phyloP scores from a whole-genome alignment of 106 monocot genomes.

The Allium sativum region DNA sequence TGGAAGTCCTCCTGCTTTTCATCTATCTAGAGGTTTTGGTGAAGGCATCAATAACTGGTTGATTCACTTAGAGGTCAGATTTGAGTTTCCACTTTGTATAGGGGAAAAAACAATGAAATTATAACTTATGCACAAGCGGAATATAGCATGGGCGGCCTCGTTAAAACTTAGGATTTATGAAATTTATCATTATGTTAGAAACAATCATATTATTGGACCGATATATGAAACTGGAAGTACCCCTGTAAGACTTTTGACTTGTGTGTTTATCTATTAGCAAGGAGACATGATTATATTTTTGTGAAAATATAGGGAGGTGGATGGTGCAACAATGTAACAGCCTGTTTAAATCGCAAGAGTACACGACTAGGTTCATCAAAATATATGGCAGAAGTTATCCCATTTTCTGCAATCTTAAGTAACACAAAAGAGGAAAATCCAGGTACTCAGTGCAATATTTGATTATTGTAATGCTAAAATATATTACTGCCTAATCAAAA shows the following conservation, averaged over 20 bases:
- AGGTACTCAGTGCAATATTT: conserved; percentile 23
- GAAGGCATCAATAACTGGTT: conserved; percentile 51
- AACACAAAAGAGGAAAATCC: conserved; percentile 44
- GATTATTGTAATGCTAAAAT: no score
- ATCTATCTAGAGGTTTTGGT: conserved; percentile 50
- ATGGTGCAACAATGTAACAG: conserved; percentile 69
- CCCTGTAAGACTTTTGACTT: no score
- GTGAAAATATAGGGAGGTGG: conserved; percentile 61
- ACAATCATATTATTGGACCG: no score
- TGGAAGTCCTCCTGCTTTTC: conserved; percentile 72
- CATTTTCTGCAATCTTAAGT: conserved; percentile 78
- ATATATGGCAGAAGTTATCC: conserved; percentile 42
- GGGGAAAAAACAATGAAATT: no score
- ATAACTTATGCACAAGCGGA: no score
- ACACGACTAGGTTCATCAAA: conserved; percentile 74
- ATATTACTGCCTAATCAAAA: no score
- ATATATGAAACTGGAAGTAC: no score
- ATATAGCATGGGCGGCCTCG: no score
- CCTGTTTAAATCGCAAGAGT: conserved; percentile 43
- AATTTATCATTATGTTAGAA: no score
- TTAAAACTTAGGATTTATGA: no score
- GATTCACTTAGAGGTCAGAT: conserved; percentile 43
- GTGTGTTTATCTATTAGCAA: no score
- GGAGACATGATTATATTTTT: conserved; percentile 18
- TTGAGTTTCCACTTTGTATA: conserved; percentile 1